Evolutionary conservation across 352 stramenopile genomes (phyloP).

Genomic region (Chrysophaeum taylorii): DNA sequence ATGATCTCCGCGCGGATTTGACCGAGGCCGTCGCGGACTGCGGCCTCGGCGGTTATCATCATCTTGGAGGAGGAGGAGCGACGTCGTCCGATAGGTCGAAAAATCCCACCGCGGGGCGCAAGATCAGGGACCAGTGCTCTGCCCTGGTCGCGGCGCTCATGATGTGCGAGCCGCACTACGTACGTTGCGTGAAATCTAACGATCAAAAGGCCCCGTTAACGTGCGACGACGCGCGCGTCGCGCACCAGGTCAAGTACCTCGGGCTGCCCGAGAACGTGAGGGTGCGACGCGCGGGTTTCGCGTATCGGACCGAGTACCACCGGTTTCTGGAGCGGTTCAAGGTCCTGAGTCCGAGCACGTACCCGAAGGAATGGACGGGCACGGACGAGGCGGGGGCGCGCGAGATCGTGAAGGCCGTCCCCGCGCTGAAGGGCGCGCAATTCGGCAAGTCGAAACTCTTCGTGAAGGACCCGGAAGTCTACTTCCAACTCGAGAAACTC

Average conservation of each 20-base stretch:
- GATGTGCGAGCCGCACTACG: constrained; percentile 75
- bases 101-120: constrained; percentile 42
- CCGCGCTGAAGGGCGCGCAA: constrained; percentile 41
- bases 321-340: constrained; percentile 37
- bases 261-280: constrained; percentile 37
- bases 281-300: constrained; percentile 35
- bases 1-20: constrained; percentile 82
- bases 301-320: constrained; percentile 32
- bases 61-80: constrained; percentile 62
- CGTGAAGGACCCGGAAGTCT: constrained; percentile 70
- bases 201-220: constrained; percentile 68
- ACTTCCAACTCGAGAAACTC: constrained; percentile 72
- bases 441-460: constrained; percentile 78
- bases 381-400: constrained; percentile 68
- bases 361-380: constrained; percentile 28
- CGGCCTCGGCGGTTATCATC: constrained; percentile 28
- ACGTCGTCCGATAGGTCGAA: too few relatives aligned
- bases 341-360: constrained; percentile 26
- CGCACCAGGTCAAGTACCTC: constrained; percentile 30
- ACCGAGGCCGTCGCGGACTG: too few relatives aligned
- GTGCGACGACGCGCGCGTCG: constrained; percentile 59
- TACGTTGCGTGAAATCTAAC: constrained; percentile 80
- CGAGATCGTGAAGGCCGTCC: constrained; percentile 45
- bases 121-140: constrained; percentile 53
- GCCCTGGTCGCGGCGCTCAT: constrained; percentile 68